phyloP scores from a whole-genome alignment of 148 eudicot species.

The Camellia japonica region DNA sequence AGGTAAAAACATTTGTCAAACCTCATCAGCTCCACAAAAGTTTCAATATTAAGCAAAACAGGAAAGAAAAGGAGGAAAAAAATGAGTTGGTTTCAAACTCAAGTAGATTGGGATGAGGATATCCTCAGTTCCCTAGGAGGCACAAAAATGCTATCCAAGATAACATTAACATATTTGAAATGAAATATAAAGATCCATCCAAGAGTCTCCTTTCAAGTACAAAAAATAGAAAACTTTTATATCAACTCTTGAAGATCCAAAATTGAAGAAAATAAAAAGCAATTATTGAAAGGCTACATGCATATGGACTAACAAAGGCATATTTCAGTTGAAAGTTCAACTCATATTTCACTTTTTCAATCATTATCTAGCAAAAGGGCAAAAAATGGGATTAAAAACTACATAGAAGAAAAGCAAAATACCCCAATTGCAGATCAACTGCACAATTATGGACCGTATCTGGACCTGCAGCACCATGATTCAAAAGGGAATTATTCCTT shows the following conservation, averaged over 20 bases:
- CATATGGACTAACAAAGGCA: background rate
- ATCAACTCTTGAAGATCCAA: background rate
- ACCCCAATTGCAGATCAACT: constrained; percentile 58
- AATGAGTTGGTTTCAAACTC: background rate
- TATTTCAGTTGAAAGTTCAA: no score
- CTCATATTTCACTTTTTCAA: background rate
- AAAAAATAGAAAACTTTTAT: background rate
- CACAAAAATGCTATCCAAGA: background rate
- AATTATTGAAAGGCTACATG: background rate
- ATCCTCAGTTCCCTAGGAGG: background rate
- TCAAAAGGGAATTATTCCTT: constrained; percentile 25
- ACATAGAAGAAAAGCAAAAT: constrained; percentile 4
- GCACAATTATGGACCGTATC: constrained; percentile 33
- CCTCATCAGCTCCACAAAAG: no score
- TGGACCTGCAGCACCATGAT: constrained; percentile 31
- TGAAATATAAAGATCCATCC: background rate
- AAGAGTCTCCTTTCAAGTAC: background rate
- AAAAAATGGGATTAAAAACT: background rate
- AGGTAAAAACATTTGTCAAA: background rate
- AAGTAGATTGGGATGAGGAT: background rate
- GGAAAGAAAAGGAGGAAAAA: background rate
- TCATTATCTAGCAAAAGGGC: background rate
- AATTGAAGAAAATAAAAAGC: background rate
- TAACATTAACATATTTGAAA: background rate
- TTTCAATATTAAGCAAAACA: background rate